A percentile compares a stretch with the other conserved stretches of the same genome.
Conservation (phyloP, 176 grass and related monocot genomes). For the Cocos nucifera region DNA sequence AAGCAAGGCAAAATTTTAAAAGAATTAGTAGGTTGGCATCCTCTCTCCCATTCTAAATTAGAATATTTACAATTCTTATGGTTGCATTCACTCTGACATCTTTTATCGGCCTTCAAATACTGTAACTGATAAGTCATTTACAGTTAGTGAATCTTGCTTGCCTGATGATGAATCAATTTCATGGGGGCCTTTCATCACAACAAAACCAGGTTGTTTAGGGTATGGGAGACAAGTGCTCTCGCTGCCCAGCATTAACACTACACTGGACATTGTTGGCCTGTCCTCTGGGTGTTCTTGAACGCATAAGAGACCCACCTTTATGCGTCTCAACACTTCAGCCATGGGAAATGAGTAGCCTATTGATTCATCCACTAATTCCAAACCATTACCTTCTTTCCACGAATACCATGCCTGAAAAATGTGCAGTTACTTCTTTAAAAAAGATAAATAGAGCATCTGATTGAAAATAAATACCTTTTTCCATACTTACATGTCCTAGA, state of each 20-base stretch:
- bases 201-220: constrained; percentile 57
- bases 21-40: no score
- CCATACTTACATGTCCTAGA: constrained; percentile 42
- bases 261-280: constrained; percentile 49
- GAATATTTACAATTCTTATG: no score
- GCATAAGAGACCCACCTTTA: constrained; percentile 39
- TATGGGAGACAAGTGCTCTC: constrained; percentile 30
- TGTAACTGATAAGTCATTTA: constrained; percentile 28
- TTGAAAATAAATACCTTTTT: neutral
- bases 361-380: constrained; percentile 43
- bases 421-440: neutral
- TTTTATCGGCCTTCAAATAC: constrained; percentile 46
- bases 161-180: constrained; percentile 39
- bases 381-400: constrained; percentile 46
- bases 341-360: constrained; percentile 37
- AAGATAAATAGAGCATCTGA: no score
- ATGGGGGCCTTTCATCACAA: constrained; percentile 28
- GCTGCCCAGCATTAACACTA: constrained; percentile 42
- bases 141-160: constrained; percentile 34
- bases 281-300: constrained; percentile 60
- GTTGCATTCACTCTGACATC: neutral
- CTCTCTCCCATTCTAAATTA: no score
- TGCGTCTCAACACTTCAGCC: constrained; percentile 37
- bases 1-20: no score
- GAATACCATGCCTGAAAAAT: constrained; percentile 44